These are phyloP conservation scores for Diaporthe sp. DNA, from an alignment of 2,329 filamentous ascomycete genomes.

Conservation along the genomic window DNA sequence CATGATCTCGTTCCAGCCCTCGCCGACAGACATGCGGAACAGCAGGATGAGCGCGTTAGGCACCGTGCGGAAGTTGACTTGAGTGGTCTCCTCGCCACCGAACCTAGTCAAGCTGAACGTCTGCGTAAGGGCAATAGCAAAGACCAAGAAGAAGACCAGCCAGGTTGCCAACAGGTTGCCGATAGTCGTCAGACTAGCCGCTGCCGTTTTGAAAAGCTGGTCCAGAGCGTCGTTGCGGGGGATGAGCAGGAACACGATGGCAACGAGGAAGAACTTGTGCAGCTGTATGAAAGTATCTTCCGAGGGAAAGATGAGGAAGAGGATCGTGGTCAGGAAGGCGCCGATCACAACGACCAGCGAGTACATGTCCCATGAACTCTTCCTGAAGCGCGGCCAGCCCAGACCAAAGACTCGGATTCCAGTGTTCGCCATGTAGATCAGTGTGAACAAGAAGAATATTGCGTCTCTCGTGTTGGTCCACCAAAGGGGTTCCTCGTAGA, in stretches of 20 bases:
- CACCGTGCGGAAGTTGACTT: constrained; percentile 93
- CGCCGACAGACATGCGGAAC: constrained; percentile 92
- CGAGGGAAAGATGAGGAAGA: constrained; percentile 72
- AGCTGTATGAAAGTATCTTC: constrained; percentile 78
- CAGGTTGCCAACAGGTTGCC: constrained; percentile 93
- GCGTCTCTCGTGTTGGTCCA: constrained; percentile 80
- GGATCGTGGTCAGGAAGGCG: constrained; percentile 82
- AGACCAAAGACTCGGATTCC: constrained; percentile 86
- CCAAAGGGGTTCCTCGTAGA: constrained; percentile 75
- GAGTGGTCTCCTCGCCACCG: constrained; percentile 75
- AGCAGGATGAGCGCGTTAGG: constrained; percentile 93
- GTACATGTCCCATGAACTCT: constrained; percentile 96
- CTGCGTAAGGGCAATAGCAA: constrained; percentile 95
- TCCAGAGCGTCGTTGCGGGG: constrained; percentile 97
- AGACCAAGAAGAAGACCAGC: constrained; percentile 96
- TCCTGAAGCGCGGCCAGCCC: constrained; percentile 90
- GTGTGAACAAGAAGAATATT: constrained; percentile 83
- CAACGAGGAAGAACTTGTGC: constrained; percentile 94
- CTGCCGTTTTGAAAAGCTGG: constrained; percentile 98
- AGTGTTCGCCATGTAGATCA: constrained; percentile 87
- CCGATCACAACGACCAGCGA: constrained; percentile 83
- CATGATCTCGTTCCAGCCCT: constrained; percentile 98
- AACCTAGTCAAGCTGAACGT: constrained; percentile 96
- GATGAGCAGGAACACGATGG: constrained; percentile 89
- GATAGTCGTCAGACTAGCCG: constrained; percentile 90